These are phyloP conservation scores for Tuber microsphaerosporum DNA, from an alignment of 495 filamentous ascomycete species.

Conservation along the genomic window DNA sequence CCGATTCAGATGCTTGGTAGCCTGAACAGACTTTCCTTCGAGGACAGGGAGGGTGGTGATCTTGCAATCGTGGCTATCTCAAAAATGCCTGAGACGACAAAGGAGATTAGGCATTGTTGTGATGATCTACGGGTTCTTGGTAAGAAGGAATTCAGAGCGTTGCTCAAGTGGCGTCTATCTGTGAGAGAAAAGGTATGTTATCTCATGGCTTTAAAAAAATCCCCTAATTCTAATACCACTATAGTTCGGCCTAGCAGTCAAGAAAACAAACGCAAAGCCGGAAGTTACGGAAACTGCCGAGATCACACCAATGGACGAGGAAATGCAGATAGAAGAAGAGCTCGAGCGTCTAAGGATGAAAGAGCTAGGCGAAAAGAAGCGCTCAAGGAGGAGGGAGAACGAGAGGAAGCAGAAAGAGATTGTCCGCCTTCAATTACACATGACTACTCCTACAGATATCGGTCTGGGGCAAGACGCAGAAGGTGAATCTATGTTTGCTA, in stretches of 20 bases:
- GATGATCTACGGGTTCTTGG: constrained; percentile 84
- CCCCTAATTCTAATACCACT: constrained; percentile 4
- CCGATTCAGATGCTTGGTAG: constrained; percentile 91
- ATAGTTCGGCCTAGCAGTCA: constrained; percentile 79
- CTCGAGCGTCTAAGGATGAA: constrained; percentile 72
- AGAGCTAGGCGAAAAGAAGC: constrained; percentile 65
- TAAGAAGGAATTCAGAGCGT: constrained; percentile 83
- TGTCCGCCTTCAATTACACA: constrained; percentile 88
- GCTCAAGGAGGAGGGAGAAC: constrained; percentile 72
- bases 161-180: constrained; percentile 87
- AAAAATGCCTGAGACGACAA: constrained; percentile 84
- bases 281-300: constrained; percentile 55
- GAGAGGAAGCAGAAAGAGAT: constrained; percentile 87
- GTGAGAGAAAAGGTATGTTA: constrained; percentile 57
- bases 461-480: constrained; percentile 81
- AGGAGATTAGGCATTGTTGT: constrained; percentile 79
- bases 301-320: constrained; percentile 85
- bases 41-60: constrained; percentile 68
- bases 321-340: constrained; percentile 79
- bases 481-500: constrained; percentile 70
- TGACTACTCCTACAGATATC: constrained; percentile 92
- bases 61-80: constrained; percentile 78
- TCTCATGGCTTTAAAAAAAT: not conserved
- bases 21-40: constrained; percentile 75
- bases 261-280: constrained; percentile 52